Evolutionary conservation across 805 yeast species (phyloP).

Genomic region (Candida saitoana): DNA sequence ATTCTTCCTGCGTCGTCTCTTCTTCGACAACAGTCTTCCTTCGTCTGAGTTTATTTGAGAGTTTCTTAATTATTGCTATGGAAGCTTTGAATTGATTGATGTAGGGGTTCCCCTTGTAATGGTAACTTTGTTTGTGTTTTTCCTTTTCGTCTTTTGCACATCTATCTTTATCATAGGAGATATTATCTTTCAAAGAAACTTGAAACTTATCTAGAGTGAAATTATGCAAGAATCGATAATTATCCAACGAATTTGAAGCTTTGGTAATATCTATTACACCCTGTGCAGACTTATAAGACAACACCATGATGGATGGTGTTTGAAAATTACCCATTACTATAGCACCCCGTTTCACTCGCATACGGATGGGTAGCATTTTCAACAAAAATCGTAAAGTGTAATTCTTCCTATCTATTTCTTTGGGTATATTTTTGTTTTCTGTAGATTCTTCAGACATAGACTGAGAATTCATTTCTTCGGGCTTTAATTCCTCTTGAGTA

Average conservation of each 20-base stretch:
- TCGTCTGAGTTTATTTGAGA: constrained; percentile 6
- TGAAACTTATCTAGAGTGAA: constrained; percentile 50
- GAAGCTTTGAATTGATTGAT: constrained; percentile 14
- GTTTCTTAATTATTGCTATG: constrained; percentile 9
- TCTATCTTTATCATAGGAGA: constrained; percentile 44
- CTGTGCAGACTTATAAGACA: constrained; percentile 50
- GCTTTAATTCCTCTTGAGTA: background rate
- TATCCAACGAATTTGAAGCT: constrained; percentile 49
- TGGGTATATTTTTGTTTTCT: background rate
- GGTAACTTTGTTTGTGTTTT: constrained; percentile 2
- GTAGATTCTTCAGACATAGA: background rate
- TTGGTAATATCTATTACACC: constrained; percentile 57
- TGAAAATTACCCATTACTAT: constrained; percentile 73
- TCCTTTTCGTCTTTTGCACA: constrained; percentile 1
- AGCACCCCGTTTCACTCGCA: constrained; percentile 63
- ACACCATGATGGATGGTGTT: constrained; percentile 69
- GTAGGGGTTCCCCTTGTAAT: constrained; percentile 10
- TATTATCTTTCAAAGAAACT: constrained; percentile 64
- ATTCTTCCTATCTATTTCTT: background rate
- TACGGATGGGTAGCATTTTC: constrained; percentile 55
- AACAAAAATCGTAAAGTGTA: constrained; percentile 17
- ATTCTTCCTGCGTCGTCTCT: constrained; percentile 25
- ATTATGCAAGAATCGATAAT: constrained; percentile 45
- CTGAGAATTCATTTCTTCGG: background rate
- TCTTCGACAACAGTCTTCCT: constrained; percentile 5